Evolutionary conservation across 2,329 filamentous ascomycete species (phyloP), one percentile per base, ranked within the genome.

Genomic region (Sclerotinia sclerotiorum): DNA sequence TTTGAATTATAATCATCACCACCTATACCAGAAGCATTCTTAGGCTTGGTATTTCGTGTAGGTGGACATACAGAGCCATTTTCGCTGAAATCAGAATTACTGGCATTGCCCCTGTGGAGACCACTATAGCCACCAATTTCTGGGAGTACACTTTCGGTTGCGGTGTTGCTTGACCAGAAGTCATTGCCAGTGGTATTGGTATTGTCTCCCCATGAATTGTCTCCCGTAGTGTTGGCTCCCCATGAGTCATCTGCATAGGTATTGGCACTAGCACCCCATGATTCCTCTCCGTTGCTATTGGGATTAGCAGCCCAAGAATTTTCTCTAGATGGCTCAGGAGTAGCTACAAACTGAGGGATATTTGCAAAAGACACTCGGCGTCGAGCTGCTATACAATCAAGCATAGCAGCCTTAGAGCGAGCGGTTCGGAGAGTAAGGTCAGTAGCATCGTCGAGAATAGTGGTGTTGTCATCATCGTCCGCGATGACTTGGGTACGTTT

Each of bases 341-440:
- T 63, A 51, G 46, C 13, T 5, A 17, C 48, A 51, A 51, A 63
- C n/a, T 42, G 13, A 39, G 15, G 46, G 4, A 19, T 51, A 17
- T 51, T n/a, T 27, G 48, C 46, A 42, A 51, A 63, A 52, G 60
- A 42, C 21, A 51, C 60, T 27, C 60, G 46, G 8, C 32, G 56
- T 44, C 35, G 60, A n/a, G 48, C 29, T 6, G 51, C 27, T 32
- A 42, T 24, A 51, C 60, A 46, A 11, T 39, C 46, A 39, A 39
- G 48, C 15, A 62, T 24, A 24, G 29, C 60, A 27, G 46, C 15
- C 46, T 27, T 62, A 13, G 60, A 63, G 27, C 60, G 60, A 39
- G 46, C 46, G 15, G 46, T 63, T 51, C 60, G 46, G 15, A 63
- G 46, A 21, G 60, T 63, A n/a, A 63, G 60, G 51, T 63, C 60